Conservation (phyloP, 495 filamentous ascomycete genomes). For the Acidomyces sp. region DNA sequence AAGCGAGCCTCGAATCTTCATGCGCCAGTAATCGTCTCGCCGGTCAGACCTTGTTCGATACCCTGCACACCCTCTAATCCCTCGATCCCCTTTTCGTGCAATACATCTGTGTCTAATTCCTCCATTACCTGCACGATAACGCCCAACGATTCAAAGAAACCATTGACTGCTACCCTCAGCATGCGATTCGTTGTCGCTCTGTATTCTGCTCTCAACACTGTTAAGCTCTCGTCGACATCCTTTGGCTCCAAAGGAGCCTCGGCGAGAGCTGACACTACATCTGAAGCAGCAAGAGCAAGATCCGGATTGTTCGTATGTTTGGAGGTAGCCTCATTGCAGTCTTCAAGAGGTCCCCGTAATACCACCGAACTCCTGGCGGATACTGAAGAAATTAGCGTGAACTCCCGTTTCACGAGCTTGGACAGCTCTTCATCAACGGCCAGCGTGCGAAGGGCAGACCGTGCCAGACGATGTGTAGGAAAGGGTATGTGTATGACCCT, state of each 20-base stretch:
- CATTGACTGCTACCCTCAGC: conserved; percentile 92
- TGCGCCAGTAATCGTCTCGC: conserved; percentile 5
- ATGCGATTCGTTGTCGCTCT: conserved; percentile 86
- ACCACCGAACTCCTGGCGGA: too few relatives aligned
- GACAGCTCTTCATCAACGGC: conserved; percentile 84
- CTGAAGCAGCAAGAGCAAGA: conserved; percentile 6
- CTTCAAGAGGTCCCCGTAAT: too few relatives aligned
- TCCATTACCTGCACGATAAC: conserved; percentile 76
- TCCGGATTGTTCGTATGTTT: too few relatives aligned
- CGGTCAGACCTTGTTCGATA: conserved; percentile 23
- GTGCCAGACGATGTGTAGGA: conserved; percentile 66
- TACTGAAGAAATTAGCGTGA: conserved; percentile 37
- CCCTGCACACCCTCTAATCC: conserved; percentile 29
- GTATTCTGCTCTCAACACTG: conserved; percentile 62
- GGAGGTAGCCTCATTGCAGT: background rate
- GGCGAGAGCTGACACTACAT: too few relatives aligned
- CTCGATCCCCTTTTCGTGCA: conserved; percentile 34
- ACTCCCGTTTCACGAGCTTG: conserved; percentile 57
- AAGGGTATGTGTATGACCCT: conserved; percentile 75
- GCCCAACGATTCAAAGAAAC: conserved; percentile 85
- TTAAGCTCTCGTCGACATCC: conserved; percentile 32
- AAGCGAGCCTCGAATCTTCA: conserved; percentile 1
- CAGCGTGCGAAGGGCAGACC: conserved; percentile 59
- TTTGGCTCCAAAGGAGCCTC: background rate
- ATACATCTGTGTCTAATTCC: conserved; percentile 76